Evolutionary conservation across 805 yeast genomes (phyloP).

Genomic region (Candida ovalis): DNA sequence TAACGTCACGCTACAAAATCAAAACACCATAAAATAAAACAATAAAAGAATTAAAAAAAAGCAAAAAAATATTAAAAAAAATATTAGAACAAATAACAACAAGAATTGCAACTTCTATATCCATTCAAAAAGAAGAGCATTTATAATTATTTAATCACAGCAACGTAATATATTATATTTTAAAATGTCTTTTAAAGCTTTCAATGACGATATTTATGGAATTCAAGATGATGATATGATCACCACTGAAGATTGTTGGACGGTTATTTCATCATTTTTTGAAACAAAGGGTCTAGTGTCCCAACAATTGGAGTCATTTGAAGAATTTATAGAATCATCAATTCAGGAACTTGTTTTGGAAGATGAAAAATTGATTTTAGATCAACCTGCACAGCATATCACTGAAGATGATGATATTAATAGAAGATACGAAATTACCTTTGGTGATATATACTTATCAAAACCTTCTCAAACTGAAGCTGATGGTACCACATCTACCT

Average conservation of each 20-base stretch:
- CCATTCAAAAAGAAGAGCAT: too few species aligned
- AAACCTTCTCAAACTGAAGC: constrained; percentile 99
- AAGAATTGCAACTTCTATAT: too few species aligned
- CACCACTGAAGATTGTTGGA: constrained; percentile 99
- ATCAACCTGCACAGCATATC: constrained; percentile 97
- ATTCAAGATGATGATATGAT: constrained; percentile 60
- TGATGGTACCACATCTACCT: constrained; percentile 98
- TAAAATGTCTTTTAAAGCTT: constrained; percentile 14
- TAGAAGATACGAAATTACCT: constrained; percentile 92
- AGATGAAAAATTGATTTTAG: constrained; percentile 88
- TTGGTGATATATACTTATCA: constrained; percentile 94
- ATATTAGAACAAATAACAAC: not conserved
- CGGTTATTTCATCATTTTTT: constrained; percentile 93
- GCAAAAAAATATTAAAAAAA: not conserved
- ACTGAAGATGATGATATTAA: constrained; percentile 86
- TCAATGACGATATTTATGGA: constrained; percentile 23
- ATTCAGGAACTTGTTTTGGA: constrained; percentile 96
- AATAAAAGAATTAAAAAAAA: not conserved
- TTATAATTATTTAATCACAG: not conserved
- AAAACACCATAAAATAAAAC: not conserved
- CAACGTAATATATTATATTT: not conserved
- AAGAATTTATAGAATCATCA: constrained; percentile 94
- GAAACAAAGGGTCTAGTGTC: constrained; percentile 96
- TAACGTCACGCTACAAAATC: not conserved
- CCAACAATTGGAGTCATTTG: constrained; percentile 96